Conservation (phyloP, 2,329 filamentous ascomycete genomes). For the Hypomyces rosellus region DNA sequence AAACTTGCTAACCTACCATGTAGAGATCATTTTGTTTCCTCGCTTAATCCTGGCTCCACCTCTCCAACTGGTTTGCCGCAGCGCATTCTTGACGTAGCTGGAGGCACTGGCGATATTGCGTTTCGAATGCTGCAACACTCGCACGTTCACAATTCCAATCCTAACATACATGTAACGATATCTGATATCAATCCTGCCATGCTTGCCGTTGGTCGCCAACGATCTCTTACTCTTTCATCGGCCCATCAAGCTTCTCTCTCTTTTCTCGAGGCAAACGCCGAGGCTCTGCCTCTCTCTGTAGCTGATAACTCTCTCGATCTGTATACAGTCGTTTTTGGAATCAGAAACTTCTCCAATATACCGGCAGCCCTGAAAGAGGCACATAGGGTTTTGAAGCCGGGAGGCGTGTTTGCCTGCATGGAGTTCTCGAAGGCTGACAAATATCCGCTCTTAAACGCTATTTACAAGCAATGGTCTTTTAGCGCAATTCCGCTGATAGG, state of each 20-base stretch:
- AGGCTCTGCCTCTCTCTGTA: constrained; percentile 59
- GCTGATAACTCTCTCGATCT: constrained; percentile 72
- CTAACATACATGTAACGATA: constrained; percentile 77
- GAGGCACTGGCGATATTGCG: constrained; percentile 95
- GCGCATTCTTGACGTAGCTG: constrained; percentile 90
- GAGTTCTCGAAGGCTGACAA: constrained; percentile 85
- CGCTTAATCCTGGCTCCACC: constrained; percentile 71
- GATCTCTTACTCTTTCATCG: constrained; percentile 54
- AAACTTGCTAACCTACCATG: not conserved
- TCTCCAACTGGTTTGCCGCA: constrained; percentile 41
- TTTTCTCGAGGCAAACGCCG: constrained; percentile 89
- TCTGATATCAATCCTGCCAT: constrained; percentile 95
- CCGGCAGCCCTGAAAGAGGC: constrained; percentile 76
- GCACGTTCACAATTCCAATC: constrained; percentile 69
- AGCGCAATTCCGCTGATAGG: constrained; percentile 90
- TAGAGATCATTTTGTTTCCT: constrained; percentile 85
- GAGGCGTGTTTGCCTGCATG: constrained; percentile 91
- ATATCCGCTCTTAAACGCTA: constrained; percentile 68
- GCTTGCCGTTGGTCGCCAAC: constrained; percentile 80
- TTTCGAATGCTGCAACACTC: constrained; percentile 92
- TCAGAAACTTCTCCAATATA: constrained; percentile 94
- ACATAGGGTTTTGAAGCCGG: constrained; percentile 82
- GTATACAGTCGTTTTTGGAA: constrained; percentile 96
- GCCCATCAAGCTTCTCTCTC: constrained; percentile 52
- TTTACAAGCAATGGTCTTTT: constrained; percentile 97